A percentile compares a stretch with the other conserved stretches of the same genome.
Conservation (phyloP, 768 basidiomycete genomes). For the Boletus patriciae region DNA sequence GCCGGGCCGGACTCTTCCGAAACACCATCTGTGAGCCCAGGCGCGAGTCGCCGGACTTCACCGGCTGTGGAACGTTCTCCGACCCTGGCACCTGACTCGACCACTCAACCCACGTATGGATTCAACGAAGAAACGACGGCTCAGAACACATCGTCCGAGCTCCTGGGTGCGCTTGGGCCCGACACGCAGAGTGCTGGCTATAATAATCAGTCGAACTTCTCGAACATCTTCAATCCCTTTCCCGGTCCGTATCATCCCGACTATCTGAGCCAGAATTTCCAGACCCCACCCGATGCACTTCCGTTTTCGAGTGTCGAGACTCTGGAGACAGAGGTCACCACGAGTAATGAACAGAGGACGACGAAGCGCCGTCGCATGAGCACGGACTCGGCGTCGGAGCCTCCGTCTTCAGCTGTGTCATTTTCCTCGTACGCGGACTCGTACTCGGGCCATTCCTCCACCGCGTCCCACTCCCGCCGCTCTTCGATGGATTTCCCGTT, state of each 20-base stretch:
- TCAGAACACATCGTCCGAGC: conserved; percentile 48
- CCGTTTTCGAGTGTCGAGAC: conserved; percentile 52
- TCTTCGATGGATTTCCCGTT: conserved; percentile 68
- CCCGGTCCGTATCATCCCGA: conserved; percentile 79
- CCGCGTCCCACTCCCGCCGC: conserved; percentile 57
- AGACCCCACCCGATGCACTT: conserved; percentile 48
- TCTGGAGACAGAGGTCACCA: conserved; percentile 42
- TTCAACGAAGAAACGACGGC: conserved; percentile 46
- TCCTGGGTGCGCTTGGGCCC: conserved; percentile 46
- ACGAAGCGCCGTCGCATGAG: conserved; percentile 76
- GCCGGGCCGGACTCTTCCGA: conserved; percentile 53
- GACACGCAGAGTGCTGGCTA: conserved; percentile 27
- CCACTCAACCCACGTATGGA: conserved; percentile 56
- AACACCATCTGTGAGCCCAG: conserved; percentile 74
- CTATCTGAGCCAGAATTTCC: conserved; percentile 55
- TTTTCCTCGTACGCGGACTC: conserved; percentile 62
- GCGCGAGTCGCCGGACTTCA: conserved; percentile 70
- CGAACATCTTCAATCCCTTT: conserved; percentile 45
- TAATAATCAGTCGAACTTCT: conserved; percentile 30
- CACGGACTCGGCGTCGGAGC: conserved; percentile 49
- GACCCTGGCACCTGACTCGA: conserved; percentile 68
- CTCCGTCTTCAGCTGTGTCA: conserved; percentile 61
- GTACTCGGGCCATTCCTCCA: conserved; percentile 57
- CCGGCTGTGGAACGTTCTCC: conserved; percentile 62
- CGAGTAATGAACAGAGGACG: conserved; percentile 37